Evolutionary conservation across 257 asterid species (phyloP), one percentile per base, ranked within the genome.

Genomic region (Solanum tarapatanum): DNA sequence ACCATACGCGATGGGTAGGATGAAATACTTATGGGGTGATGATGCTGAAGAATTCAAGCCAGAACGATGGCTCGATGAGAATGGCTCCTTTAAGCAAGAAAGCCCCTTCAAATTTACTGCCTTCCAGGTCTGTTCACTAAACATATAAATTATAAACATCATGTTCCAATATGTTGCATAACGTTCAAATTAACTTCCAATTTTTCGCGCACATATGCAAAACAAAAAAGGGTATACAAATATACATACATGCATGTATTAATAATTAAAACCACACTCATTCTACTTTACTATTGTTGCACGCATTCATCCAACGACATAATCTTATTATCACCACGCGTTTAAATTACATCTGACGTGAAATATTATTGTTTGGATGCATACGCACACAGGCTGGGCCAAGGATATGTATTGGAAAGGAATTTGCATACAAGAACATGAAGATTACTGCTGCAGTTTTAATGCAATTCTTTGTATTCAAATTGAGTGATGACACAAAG

Each of bases 1-100:
- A 87, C 92, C 97, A 0, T 94, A 93, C 74, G 94, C 97, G 35
- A 94, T 94, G 97, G 97, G 97, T 24, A 91, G 94, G 83, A 94
- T 94, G 94, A 41, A 85, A 39, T 92, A 87, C 60, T 80, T 93
- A 43, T 94, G 97, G 97, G 94, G 97, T 21, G 95, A 93, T 8
- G 93, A 94, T 62, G 95, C 94, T 32, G 91, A 90, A 84, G 91
- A 90, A 41, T 94, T 89, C 77, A 82, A 83, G 21, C 97, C 97
- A 21, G 92, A 93, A 60, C 89, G 97, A 90, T 93, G 97, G 97
- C 94, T 94, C 12, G 88, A 91, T 24, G 88, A 90, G 36, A 88
- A 91, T 58, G 94, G 94, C 9, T 83, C 87, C 88, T 93, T 92
- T 90, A 88, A 24, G 84, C 91, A 89, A n/a, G 93, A 92, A 74